Evolutionary conservation across 768 basidiomycete genomes (phyloP), one percentile per base, ranked within the genome.

Genomic region (Leucogyrophana mollusca): DNA sequence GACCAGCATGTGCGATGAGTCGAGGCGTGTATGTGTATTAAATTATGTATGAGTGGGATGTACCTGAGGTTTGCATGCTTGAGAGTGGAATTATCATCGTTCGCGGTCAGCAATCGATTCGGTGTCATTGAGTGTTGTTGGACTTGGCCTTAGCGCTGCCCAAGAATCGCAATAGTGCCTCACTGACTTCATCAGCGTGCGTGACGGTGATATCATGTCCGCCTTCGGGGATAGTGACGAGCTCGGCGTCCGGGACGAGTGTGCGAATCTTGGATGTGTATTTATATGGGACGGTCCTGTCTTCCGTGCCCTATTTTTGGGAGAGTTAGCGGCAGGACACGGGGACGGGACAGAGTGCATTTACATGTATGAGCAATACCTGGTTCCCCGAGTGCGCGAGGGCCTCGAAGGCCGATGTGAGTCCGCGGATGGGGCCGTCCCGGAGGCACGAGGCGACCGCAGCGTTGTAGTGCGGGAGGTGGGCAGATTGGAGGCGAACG

Each of bases 401-500:
- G 0, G 76, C 71, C 21, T 71, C 60, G 54, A 87, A 87, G 3
- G 80, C 69, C 1, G 73, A 60, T 1, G 62, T 64, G 45, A 82
- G 77, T 4, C 85, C 84, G 32, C 86, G 79, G 22, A 89, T 69
- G 11, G 87, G 87, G 1, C 87, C 87, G 32, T 85, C 78, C 25
- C 87, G 77, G 20, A 90, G 68, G 3, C 82, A 86, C 4, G 86
- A 88, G 0, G 87, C 87, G n/a, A 90, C 67, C 0, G 87, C 87
- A 17, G 79, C 75, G 52, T 90, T 87, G 60, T 80, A 90, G 4
- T 87, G 79, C 1, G 83, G 78, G 4, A 90, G 73, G 57, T 87
- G 82, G 1, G 87, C 87, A 0, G 85, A 85, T 65, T 90, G 87
- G 10, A 87, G 68, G n/a, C 86, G 77, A 1, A 89, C 81, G 45